phyloP scores from a whole-genome alignment of 495 filamentous ascomycete species.

The Darksidea phi region DNA sequence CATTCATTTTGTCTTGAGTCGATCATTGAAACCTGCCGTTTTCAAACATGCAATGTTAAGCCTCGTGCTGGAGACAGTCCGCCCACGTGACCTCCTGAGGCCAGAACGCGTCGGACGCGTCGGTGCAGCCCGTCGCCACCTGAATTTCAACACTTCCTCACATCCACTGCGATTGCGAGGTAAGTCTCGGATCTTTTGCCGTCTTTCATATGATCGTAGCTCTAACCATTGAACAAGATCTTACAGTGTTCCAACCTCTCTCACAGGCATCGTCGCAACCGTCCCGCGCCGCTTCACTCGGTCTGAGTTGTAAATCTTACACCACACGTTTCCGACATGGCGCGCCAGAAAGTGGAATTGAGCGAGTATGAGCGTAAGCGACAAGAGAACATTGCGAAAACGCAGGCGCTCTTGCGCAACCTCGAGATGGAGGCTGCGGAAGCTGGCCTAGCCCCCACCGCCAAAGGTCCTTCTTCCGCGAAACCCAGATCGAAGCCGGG shows the following conservation, averaged over 20 bases:
- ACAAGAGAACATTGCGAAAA: constrained; percentile 71
- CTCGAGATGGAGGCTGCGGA: constrained; percentile 53
- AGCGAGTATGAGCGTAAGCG: constrained; percentile 70
- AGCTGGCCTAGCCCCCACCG: constrained; percentile 53
- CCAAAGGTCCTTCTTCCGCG: constrained; percentile 33
- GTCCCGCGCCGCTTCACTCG: too few relatives aligned
- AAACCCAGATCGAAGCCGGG: constrained; percentile 49
- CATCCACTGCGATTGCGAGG: too few relatives aligned
- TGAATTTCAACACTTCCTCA: neutral
- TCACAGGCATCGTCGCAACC: too few relatives aligned
- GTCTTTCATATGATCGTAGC: too few relatives aligned
- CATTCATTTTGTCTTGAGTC: too few relatives aligned
- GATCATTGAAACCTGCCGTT: too few relatives aligned
- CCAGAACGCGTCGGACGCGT: neutral
- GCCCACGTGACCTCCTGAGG: neutral
- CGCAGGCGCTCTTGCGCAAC: constrained; percentile 60
- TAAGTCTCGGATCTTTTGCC: too few relatives aligned
- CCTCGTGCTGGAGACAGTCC: neutral
- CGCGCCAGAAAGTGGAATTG: constrained; percentile 42
- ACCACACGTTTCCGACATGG: constrained; percentile 20
- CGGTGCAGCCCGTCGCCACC: neutral
- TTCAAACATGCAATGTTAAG: neutral
- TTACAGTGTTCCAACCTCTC: too few relatives aligned
- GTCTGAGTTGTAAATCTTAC: too few relatives aligned
- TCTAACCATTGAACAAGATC: too few relatives aligned